These are phyloP conservation scores for Fusarium sp. DNA, from an alignment of 2,329 filamentous ascomycete genomes.

Conservation along the genomic window DNA sequence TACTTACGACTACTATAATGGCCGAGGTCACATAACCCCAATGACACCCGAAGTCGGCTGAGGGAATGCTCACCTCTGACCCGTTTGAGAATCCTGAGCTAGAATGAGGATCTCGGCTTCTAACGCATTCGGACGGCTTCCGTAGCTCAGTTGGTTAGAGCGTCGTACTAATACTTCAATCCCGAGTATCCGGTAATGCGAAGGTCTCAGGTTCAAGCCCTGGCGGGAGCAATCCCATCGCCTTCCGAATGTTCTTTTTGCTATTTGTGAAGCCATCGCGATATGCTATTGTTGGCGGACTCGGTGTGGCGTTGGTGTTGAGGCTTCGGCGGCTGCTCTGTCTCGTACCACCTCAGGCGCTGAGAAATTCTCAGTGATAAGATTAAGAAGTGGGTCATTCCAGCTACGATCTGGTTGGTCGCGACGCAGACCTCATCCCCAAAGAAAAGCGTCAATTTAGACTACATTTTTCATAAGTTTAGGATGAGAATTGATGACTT, in stretches of 20 bases:
- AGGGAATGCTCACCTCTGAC: too few species aligned
- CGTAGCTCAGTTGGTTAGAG: conserved; percentile 8
- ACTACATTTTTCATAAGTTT: background rate
- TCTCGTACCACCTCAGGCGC: too few species aligned
- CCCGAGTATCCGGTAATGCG: background rate
- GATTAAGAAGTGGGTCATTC: background rate
- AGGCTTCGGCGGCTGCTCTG: background rate
- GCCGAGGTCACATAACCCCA: too few species aligned
- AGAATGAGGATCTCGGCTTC: background rate
- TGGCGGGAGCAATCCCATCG: background rate
- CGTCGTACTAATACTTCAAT: conserved; percentile 1
- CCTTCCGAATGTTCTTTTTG: background rate
- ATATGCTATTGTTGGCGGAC: background rate
- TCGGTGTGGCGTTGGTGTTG: background rate
- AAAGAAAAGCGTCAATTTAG: accelerated
- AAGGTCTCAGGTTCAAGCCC: conserved; percentile 3
- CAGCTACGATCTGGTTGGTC: background rate
- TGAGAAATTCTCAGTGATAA: background rate
- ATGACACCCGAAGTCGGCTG: too few species aligned
- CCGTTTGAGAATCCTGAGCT: too few species aligned
- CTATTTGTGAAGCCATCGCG: background rate
- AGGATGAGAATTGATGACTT: too few species aligned
- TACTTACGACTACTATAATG: too few species aligned
- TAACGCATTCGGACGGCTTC: conserved; percentile 1
- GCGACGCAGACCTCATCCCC: too few species aligned